A percentile compares a stretch with the other conserved stretches of the same genome.
phyloP scores from a whole-genome alignment of 75 land plant genomes.

The Sequoiadendron giganteum region DNA sequence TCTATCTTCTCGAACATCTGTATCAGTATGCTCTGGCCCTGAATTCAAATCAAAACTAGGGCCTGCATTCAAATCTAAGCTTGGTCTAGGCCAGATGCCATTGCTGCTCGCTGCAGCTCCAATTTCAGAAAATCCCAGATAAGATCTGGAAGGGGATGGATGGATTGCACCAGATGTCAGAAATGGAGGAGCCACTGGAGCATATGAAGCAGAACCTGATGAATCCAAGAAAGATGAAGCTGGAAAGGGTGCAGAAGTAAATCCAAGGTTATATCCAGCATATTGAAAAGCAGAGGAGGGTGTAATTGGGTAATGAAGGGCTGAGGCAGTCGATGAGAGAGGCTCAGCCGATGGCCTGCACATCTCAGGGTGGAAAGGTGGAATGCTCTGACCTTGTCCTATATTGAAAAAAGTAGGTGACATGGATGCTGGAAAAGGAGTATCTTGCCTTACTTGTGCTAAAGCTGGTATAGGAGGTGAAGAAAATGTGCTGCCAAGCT shows the following conservation, averaged over 20 bases:
- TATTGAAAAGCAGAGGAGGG: constrained; percentile 9
- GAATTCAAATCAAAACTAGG: constrained; percentile 15
- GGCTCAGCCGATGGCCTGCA: constrained; percentile 12
- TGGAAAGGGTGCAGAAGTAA: constrained; percentile 21
- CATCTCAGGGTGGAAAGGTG: constrained; percentile 22
- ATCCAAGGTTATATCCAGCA: constrained; percentile 14
- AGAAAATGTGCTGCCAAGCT: constrained; percentile 20
- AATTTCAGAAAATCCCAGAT: constrained; percentile 17
- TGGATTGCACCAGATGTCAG: constrained; percentile 11
- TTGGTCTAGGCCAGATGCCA: constrained; percentile 30
- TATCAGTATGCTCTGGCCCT: constrained; percentile 7
- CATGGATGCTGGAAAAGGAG: constrained; percentile 16
- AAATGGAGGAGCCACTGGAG: constrained; percentile 9
- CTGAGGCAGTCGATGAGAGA: constrained; percentile 20
- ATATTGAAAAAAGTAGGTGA: constrained; percentile 11
- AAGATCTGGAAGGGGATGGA: constrained; percentile 20
- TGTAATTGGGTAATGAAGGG: constrained; percentile 13
- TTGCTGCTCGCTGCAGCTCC: neutral
- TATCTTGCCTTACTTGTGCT: constrained; percentile 14
- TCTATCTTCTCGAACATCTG: constrained; percentile 11
- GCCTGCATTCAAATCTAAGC: constrained; percentile 39
- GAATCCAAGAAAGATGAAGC: constrained; percentile 18
- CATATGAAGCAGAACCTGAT: neutral
- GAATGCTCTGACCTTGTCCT: constrained; percentile 9
- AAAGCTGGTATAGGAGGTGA: constrained; percentile 25